phyloP scores from a whole-genome alignment of 495 filamentous ascomycete genomes.

The Trichoderma parareesei region DNA sequence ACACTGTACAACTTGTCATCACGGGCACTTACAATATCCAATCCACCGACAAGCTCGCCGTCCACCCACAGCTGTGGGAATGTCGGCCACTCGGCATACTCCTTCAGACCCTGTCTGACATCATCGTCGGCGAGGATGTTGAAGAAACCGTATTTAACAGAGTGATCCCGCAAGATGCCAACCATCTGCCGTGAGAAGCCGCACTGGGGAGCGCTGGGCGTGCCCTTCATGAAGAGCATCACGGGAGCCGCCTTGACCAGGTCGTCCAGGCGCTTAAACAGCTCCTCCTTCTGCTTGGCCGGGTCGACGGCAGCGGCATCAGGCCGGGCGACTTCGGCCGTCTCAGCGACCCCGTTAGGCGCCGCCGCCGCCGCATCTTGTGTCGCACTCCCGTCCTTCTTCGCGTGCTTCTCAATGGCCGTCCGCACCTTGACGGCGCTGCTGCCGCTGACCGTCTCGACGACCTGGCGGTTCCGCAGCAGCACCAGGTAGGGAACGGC shows the following conservation, averaged over 20 bases:
- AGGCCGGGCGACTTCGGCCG: slow-evolving; percentile 15
- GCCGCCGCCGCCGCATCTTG: slow-evolving; percentile 20
- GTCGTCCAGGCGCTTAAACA: slow-evolving; percentile 65
- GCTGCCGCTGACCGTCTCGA: slow-evolving; percentile 80
- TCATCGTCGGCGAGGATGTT: slow-evolving; percentile 98
- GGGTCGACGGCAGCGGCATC: slow-evolving; percentile 31
- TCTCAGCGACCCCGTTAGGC: slow-evolving; percentile 22
- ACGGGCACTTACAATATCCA: slow-evolving; percentile 77
- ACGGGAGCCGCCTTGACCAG: slow-evolving; percentile 91
- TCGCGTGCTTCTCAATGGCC: slow-evolving; percentile 74
- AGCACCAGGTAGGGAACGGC: slow-evolving; percentile 90
- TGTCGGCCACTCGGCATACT: slow-evolving; percentile 93
- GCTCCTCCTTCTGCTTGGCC: slow-evolving; percentile 64
- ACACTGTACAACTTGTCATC: neutral
- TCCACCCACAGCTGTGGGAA: slow-evolving; percentile 84
- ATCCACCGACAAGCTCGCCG: slow-evolving; percentile 79
- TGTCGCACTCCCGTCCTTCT: slow-evolving; percentile 18
- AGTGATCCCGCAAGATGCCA: slow-evolving; percentile 71
- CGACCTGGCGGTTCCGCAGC: slow-evolving; percentile 55
- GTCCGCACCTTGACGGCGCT: slow-evolving; percentile 74
- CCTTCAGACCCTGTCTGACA: slow-evolving; percentile 90
- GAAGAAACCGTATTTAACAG: slow-evolving; percentile 96
- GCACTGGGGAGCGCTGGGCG: slow-evolving; percentile 84
- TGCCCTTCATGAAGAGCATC: slow-evolving; percentile 96
- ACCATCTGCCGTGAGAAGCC: slow-evolving; percentile 91